A percentile compares a stretch with the other conserved stretches of the same genome.
Evolutionary conservation across 495 filamentous ascomycete genomes (phyloP).

Genomic region (Penicillium subrubescens): DNA sequence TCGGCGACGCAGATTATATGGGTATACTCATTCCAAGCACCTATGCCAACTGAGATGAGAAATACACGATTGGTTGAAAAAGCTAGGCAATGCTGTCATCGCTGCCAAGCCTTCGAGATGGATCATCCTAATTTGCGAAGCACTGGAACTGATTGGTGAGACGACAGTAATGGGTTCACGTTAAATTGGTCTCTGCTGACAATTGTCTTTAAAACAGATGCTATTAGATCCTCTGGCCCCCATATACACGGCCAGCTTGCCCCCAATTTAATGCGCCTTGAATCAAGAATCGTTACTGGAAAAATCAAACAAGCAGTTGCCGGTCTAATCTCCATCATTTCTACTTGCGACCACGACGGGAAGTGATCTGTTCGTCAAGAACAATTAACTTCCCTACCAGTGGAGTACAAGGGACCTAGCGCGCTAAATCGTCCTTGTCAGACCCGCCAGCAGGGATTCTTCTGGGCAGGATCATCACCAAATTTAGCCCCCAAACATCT

Average conservation of each 20-base stretch:
- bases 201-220: not conserved
- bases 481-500: not conserved
- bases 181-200: not conserved
- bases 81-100: not conserved
- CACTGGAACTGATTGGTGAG: not conserved
- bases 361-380: not conserved
- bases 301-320: not conserved
- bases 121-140: not conserved
- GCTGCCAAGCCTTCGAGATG: not conserved
- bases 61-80: not conserved
- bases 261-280: not conserved
- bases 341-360: not conserved
- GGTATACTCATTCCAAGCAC: conserved; percentile 21
- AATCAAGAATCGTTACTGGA: not conserved
- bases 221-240: not conserved
- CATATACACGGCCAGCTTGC: not conserved
- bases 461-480: not conserved
- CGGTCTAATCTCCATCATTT: not conserved
- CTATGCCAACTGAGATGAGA: conserved; percentile 28
- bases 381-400: not conserved
- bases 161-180: not conserved
- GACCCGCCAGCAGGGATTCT: not conserved
- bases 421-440: not conserved
- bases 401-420: not conserved
- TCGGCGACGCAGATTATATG: not conserved